Evolutionary conservation across 2,329 filamentous ascomycete species (phyloP), one percentile per base, ranked within the genome.

Genomic region (Tolypocladium album): DNA sequence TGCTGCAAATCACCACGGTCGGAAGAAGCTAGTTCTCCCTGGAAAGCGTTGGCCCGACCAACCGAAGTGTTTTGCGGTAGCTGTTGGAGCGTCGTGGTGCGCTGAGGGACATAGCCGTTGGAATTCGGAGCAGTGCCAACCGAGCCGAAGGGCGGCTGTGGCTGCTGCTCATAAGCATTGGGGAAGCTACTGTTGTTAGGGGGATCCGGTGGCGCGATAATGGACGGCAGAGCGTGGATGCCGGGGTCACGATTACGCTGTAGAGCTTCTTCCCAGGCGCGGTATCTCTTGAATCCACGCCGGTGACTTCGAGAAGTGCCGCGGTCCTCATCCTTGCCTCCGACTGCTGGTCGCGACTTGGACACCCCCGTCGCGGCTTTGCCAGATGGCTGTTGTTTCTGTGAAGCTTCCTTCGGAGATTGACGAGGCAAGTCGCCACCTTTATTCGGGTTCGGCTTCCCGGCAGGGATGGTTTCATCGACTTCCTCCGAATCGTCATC

Each of bases 211-310:
- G 50, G 20, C 50, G 50, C 36, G 5, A n/a, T 7, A 55, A 3
- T 55, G 50, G 50, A 22, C 17, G 11, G 31, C 31, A 17, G 50
- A 38, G 50, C 17, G 20, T 15, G 13, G 34, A n/a, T 20, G 60
- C 43, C 57, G 40, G 58, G 53, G 24, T 61, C 66, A 56, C 69
- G 67, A 59, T 67, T 71, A 34, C 74, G 71, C 56, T 68, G 66
- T 43, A 76, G 67, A 24, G 74, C 74, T 50, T 74, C 71, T 61
- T 74, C 70, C 74, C 74, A 76, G n/a, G 74, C 77, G 61, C 76
- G 72, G 58, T 80, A 80, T 63, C 78, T 71, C 63, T 75, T 75
- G 61, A 81, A 80, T 2, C 78, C 78, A 40, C 76, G 71, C 56
- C 78, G 75, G 36, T 72, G 70, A 63, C 70, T 76, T 63, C 70